A percentile compares a stretch with the other conserved stretches of the same genome.
Conservation (phyloP, 352 stramenopile genomes). For the Elongisporangium prolatum region DNA sequence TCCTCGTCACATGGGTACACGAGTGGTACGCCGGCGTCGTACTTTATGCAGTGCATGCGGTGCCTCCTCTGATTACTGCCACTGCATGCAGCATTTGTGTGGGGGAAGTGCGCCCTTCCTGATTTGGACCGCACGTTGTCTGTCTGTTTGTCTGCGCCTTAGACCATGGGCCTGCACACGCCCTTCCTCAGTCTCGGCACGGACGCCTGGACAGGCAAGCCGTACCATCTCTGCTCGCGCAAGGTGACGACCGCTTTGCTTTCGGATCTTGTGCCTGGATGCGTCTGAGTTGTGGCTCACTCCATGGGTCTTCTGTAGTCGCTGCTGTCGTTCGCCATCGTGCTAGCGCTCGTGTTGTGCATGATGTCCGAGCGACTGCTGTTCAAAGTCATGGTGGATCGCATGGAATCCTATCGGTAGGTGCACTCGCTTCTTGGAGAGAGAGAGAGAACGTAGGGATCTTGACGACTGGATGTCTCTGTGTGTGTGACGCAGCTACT, state of each 20-base stretch:
- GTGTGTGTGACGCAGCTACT: slow-evolving; percentile 43
- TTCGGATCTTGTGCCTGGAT: slow-evolving; percentile 1
- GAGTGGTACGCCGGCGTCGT: neutral
- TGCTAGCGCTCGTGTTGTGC: slow-evolving; percentile 65
- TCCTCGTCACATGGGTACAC: neutral
- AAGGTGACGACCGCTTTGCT: slow-evolving; percentile 36
- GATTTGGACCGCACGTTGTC: neutral
- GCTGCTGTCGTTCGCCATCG: slow-evolving; percentile 64
- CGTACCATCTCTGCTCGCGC: slow-evolving; percentile 77
- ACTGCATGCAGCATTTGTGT: neutral
- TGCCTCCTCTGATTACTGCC: neutral
- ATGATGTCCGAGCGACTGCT: slow-evolving; percentile 83
- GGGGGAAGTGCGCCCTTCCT: neutral
- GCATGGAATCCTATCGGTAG: slow-evolving; percentile 87
- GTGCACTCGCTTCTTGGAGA: neutral
- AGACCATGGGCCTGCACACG: slow-evolving; percentile 59
- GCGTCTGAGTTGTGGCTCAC: neutral
- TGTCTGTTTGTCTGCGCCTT: neutral
- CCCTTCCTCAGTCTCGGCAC: slow-evolving; percentile 81
- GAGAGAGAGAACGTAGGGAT: neutral
- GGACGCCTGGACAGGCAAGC: slow-evolving; percentile 80
- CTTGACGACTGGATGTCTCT: neutral
- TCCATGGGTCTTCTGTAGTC: slow-evolving; percentile 29
- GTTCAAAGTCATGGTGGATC: slow-evolving; percentile 88
- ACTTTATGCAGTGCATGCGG: neutral